Evolutionary conservation across 805 yeast species (phyloP), one percentile per base, ranked within the genome.

Genomic region (Metschnikowia reukaufii): DNA sequence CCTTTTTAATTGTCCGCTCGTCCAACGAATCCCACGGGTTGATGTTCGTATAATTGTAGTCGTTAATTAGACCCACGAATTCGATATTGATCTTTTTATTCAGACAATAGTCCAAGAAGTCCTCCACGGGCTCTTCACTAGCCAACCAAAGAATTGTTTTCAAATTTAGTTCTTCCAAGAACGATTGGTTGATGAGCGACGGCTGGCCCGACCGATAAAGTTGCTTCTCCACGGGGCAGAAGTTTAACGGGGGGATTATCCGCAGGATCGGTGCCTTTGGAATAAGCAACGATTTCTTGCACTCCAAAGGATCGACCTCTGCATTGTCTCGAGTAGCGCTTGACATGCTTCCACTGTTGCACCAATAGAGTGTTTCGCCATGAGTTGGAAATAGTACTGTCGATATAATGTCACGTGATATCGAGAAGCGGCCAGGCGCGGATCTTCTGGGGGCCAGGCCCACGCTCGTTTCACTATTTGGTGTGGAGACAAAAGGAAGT

Each of bases 11-110:
- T 18, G 95, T 81, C 35, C 80, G 76, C 60, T 90, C 96, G 16
- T 90, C 87, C 30, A 92, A 73, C 9, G 96, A 92, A 65, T 94
- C 98, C 99, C 99, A 92, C 2, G 98, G 97, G 60, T 91, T 90
- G 38, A 72, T 56, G 43, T 17, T 89, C 81, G 51, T 85, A 52
- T 64, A 64, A 49, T 63, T 55, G 51, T 57, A 65, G 53, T 90
- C 96, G 21, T 88, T 85, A 44, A 84, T 81, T 42, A 86, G 78
- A 1, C 95, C 95, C 32, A 88, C 84, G 64, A 88, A 94, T 64
- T 87, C 92, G 38, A 94, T 73, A 50, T 78, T 77, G 50, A 94
- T 89, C 48, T 80, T 77, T 56, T 84, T 76, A 18, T 75, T 78
- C 49, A 84, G 88, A 38, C 91, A 87, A 64, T 88, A 94, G 58